Base-by-base conservation (phyloP, 768 basidiomycete species). In the Mycena vulgaris region DNA sequence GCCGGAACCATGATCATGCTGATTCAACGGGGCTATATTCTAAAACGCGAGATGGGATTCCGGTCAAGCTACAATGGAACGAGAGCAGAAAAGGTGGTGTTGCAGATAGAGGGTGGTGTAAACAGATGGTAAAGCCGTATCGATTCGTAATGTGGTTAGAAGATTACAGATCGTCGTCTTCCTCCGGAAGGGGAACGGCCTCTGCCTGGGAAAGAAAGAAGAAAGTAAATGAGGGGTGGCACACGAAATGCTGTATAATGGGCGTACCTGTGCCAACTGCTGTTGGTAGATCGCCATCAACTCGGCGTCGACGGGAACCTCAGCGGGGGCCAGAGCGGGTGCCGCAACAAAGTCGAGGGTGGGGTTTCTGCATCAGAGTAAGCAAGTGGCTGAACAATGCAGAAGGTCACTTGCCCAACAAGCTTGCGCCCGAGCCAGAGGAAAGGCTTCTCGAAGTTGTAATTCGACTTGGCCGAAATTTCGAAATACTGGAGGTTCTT, bases 361-460 rank as follows among this genome's bases (percentile, higher is more conserved):
- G 60, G 91, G 84, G 84, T 97, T 98, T 59, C 96, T 97, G 75
- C 2, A 63, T 19, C 30, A 56, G 27, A 57, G 66, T 68, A 13
- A 66, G 61, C 30, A 53, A 13, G n/a, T 25, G 16, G 37, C 23
- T 14, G 4, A 23, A 28, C 35, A 1, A 28, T 13, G 6, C 6
- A 23, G 33, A 47, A 66, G 8, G 64, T 6, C 25, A 87, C 94
- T 71, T 77, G 96, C 95, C 96, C 97, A 73, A 97, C 97, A 72
- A 99, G 89, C 86, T 99, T 99, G 86, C 96, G 91, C 68, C 95
- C 97, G 80, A 99, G 89, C 98, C 98, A 99, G 73, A 99, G 89
- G 95, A 99, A 99, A 57, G 98, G 98, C 83, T 98, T 98, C 85
- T 99, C 98, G 79, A 99, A 99, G 88, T 99, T 99, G 84, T 99